A percentile compares a stretch with the other conserved stretches of the same genome.
Evolutionary conservation across 129 eudicot genomes (phyloP).

Genomic region (Ambrosia trifida): DNA sequence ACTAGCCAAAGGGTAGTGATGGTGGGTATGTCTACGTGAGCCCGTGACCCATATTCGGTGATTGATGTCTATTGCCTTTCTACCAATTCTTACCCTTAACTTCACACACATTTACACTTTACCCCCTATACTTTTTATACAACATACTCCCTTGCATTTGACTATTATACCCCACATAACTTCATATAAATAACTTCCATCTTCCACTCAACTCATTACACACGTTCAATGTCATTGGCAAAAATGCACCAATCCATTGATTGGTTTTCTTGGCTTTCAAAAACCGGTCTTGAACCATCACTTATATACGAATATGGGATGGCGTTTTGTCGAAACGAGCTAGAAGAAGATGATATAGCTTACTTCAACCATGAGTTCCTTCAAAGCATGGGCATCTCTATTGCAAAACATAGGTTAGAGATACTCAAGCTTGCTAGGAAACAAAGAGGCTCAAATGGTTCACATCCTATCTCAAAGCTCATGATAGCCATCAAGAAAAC

Average conservation of each 20-base stretch:
- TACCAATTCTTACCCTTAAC: conserved; percentile 36
- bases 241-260: conserved; percentile 54
- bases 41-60: conserved; percentile 48
- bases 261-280: conserved; percentile 92
- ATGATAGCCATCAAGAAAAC: conserved; percentile 61
- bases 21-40: conserved; percentile 36
- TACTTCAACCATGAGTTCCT: conserved; percentile 90
- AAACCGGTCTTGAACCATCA: conserved; percentile 74
- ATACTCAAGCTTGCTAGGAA: conserved; percentile 74
- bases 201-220: conserved; percentile 20
- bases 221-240: conserved; percentile 12
- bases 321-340: conserved; percentile 76
- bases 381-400: conserved; percentile 89
- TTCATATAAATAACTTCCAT: conserved; percentile 29
- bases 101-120: conserved; percentile 26
- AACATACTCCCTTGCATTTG: neutral
- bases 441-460: conserved; percentile 37
- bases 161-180: neutral
- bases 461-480: conserved; percentile 53
- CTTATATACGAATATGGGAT: conserved; percentile 74
- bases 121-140: conserved; percentile 32
- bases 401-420: conserved; percentile 92
- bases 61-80: conserved; percentile 46
- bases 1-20: conserved; percentile 18
- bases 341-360: conserved; percentile 69